Base-by-base conservation (phyloP, 805 yeast genomes). In the Yamadazyma olivae region DNA sequence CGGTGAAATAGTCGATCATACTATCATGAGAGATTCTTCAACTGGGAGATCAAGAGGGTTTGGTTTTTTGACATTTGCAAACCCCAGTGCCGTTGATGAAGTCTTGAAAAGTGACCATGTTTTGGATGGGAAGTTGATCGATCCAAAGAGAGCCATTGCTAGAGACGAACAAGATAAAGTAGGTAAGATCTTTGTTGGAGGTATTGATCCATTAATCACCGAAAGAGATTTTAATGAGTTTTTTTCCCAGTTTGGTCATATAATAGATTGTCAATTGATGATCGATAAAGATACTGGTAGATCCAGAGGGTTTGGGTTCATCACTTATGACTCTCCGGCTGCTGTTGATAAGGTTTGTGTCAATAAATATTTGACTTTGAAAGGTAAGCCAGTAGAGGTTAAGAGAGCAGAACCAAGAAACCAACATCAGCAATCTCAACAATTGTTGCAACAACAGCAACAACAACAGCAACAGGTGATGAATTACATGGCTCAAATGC, bases 161-260 rank as follows among this genome's bases (percentile, higher is more conserved):
- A 83, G 87, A 59, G 97, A 91, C 57, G 97, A 91, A 60, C 99
- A 91, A 62, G 96, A 90, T 57, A 86, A 85, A 57, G 88, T 96
- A 13, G 96, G 97, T 49, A 91, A 91, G 67, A 90, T 91, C 48
- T 91, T 91, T 55, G 97, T 91, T 27, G 99, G 99, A 47, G 99
- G 99, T 48, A 84, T 91, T 42, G 90, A 95, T 36, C 86, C 95
- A 15, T 91, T 87, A 55, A 96, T 90, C 35, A 88, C 89, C 44
- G 96, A 95, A 50, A 77, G 77, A 46, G 97, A 90, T 46, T 93
- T 91, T 61, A 83, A 82, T 57, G 81, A 76, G 33, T 89, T 85
- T 60, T 91, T 91, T 55, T 77, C 85, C 38, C 83, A 83, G 61
- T 91, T 82, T 61, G 98, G 97, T 49, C 78, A 79, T 27, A 90